A percentile compares a stretch with the other conserved stretches of the same genome.
Conservation (phyloP, 139 green algal genomes). For the Tetradesmus obliquus region DNA sequence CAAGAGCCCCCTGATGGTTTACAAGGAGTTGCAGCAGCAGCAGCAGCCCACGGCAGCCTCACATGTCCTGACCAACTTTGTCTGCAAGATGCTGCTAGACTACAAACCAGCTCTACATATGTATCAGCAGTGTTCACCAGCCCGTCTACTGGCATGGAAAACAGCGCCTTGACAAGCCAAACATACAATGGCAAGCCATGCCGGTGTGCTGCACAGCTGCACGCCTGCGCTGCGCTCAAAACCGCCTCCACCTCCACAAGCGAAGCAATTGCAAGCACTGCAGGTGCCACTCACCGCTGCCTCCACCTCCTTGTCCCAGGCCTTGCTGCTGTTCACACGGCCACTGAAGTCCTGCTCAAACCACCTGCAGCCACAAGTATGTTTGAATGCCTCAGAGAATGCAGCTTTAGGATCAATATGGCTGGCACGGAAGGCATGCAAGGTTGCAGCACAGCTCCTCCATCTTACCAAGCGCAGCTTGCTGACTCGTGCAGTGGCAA, state of each 20-base stretch:
- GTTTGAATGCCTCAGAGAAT: neutral
- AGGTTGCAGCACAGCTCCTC: too few species aligned
- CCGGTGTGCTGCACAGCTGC: too few species aligned
- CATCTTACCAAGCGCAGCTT: neutral
- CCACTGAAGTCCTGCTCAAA: constrained; percentile 64
- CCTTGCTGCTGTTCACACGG: constrained; percentile 47
- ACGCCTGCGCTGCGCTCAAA: too few species aligned
- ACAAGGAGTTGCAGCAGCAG: neutral
- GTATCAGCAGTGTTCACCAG: too few species aligned
- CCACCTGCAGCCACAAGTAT: neutral
- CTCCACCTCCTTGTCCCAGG: constrained; percentile 22
- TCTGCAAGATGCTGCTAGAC: too few species aligned
- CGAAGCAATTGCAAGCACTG: neutral
- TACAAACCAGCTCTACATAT: too few species aligned
- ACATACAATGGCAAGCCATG: too few species aligned
- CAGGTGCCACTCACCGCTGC: neutral
- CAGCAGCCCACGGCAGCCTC: neutral
- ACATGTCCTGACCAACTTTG: too few species aligned
- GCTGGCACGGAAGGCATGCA: neutral
- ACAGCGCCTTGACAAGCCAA: too few species aligned
- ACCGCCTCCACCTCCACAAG: neutral
- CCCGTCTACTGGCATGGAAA: too few species aligned
- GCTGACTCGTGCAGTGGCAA: too few species aligned
- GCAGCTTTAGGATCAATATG: neutral
- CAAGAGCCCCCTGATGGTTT: constrained; percentile 16